Base-by-base conservation (phyloP, 2,329 filamentous ascomycete species). In the Xylariaceae sp. region DNA sequence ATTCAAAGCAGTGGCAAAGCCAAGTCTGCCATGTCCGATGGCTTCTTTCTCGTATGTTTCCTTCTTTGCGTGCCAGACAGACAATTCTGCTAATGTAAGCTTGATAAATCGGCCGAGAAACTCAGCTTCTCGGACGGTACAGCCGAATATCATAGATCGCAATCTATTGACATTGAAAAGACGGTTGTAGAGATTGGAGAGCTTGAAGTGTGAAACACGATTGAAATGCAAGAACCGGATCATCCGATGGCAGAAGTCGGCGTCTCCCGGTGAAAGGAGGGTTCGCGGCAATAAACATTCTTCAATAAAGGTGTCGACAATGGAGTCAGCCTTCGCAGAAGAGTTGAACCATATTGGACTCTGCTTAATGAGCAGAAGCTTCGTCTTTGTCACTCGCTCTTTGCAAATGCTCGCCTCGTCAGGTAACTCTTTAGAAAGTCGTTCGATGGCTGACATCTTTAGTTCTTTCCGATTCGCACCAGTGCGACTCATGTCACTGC, bases 21-120 rank as follows among this genome's bases (percentile, higher is more conserved):
- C 92, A 36, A 86, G 80, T 53, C 75, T 76, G 37, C 77, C 74
- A 19, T 78, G 74, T n/a, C 71, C 73, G 40, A 86, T 84, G 0
- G 88, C 92, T 66, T 95, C 88, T 65, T 87, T 89, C 67, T 95
- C 89, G 68, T 94, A 99, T 0, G 81, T 74, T 5, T 76, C 71
- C 64, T 87, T 86, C 67, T 90, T 86, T 21, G 81, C 80, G 70
- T 97, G 94, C 94, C 95, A 99, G 48, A 79, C 76, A 7, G 85
- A 80, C 16, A 99, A 77, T 61, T 96, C 90, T 55, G 85, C 82
- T 10, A 99, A 74, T 1, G 94, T 76, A 57, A 92, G 85, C 65
- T 87, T 89, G 51, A 99, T 73, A 70, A 99, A 97, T 21, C 89
- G 88, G 12, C 91, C 94, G n/a, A 99, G 76, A 61, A 95, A 90